phyloP scores from a whole-genome alignment of 768 basidiomycete species.

The Kwoniella dendrophila region DNA sequence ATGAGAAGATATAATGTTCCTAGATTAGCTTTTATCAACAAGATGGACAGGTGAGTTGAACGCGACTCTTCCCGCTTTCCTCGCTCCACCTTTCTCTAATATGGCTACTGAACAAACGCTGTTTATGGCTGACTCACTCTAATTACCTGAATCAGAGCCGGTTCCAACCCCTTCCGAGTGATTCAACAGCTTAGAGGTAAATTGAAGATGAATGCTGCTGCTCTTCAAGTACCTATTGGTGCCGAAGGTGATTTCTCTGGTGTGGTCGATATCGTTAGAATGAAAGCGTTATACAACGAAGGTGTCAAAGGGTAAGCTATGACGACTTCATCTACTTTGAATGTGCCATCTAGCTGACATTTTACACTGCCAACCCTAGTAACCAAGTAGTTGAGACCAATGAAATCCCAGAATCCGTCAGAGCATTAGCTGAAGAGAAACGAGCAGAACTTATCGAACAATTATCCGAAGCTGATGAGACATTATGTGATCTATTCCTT shows the following conservation, averaged over 20 bases:
- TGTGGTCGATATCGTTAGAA: constrained; percentile 89
- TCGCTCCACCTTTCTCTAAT: no score
- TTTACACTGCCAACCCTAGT: constrained; percentile 57
- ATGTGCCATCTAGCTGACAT: not conserved
- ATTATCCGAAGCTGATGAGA: constrained; percentile 94
- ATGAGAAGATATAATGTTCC: constrained; percentile 97
- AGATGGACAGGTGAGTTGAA: constrained; percentile 82
- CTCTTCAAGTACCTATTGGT: constrained; percentile 95
- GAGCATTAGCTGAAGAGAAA: constrained; percentile 77
- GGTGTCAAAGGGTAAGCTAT: constrained; percentile 83
- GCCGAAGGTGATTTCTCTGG: constrained; percentile 82
- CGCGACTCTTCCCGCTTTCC: no score
- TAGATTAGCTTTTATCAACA: constrained; percentile 93
- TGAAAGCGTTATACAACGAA: constrained; percentile 92
- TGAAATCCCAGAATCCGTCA: constrained; percentile 78
- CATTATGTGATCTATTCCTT: constrained; percentile 86
- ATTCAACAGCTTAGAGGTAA: constrained; percentile 88
- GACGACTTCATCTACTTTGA: not conserved
- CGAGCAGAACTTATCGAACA: constrained; percentile 89
- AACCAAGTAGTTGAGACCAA: constrained; percentile 76
- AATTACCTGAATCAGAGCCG: constrained; percentile 64
- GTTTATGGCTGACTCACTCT: not conserved
- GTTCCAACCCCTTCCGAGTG: constrained; percentile 95
- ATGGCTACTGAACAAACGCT: no score
- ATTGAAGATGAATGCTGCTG: constrained; percentile 87